These are phyloP conservation scores for Nepenthes gracilis DNA, from an alignment of 148 eudicot genomes.

Conservation along the genomic window DNA sequence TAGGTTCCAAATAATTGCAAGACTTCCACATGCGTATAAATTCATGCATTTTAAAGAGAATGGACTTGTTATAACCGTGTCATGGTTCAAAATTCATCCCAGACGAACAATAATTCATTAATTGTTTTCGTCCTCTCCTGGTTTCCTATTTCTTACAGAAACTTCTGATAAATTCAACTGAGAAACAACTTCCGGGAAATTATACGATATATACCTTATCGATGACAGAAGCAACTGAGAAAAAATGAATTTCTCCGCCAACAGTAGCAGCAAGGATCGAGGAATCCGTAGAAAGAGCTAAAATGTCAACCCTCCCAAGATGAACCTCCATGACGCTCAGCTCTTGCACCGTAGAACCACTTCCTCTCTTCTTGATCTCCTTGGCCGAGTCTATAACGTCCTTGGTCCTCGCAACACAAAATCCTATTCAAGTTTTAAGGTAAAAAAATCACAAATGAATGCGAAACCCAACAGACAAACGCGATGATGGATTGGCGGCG, in stretches of 20 bases:
- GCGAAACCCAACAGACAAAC: background rate
- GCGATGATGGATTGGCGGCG: background rate
- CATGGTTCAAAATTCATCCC: too few relatives aligned
- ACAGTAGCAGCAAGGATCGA: constrained; percentile 55
- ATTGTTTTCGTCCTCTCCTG: too few relatives aligned
- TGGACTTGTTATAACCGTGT: too few relatives aligned
- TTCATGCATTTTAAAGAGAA: too few relatives aligned
- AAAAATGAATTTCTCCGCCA: constrained; percentile 39
- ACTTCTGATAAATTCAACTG: too few relatives aligned
- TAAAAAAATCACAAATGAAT: background rate
- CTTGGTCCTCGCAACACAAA: constrained; percentile 66
- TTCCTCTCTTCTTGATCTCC: constrained; percentile 36
- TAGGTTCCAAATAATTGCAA: too few relatives aligned
- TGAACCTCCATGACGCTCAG: constrained; percentile 51
- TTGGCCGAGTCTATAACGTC: constrained; percentile 50
- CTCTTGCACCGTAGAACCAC: constrained; percentile 27
- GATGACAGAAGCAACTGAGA: background rate
- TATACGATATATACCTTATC: too few relatives aligned
- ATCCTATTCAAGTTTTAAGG: constrained; percentile 29
- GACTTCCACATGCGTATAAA: too few relatives aligned
- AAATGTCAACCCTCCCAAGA: constrained; percentile 61
- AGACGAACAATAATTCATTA: too few relatives aligned
- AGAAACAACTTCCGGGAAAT: too few relatives aligned
- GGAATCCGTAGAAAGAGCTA: constrained; percentile 61
- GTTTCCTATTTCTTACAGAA: too few relatives aligned